Evolutionary conservation across 768 basidiomycete species (phyloP), one percentile per base, ranked within the genome.

Genomic region (Russula earlei): DNA sequence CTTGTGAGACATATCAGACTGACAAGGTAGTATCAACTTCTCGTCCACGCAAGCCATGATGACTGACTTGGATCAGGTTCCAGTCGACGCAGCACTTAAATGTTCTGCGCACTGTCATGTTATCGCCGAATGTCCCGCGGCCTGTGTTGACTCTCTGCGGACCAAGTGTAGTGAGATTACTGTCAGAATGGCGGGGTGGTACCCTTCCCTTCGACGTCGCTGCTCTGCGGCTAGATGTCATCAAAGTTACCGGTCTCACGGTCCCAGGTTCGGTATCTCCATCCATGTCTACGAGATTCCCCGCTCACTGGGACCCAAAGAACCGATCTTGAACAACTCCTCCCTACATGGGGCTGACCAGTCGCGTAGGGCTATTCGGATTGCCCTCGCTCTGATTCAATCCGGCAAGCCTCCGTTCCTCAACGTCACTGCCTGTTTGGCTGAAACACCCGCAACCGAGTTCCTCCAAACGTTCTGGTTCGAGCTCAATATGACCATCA

Each of bases 391-490:
- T 11, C 71, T 75, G 64, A 82, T 84, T 20, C 75, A 80, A 34
- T 72, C 80, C 15, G 81, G 81, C 44, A 86, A 83, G 57, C 77
- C 79, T 0, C 81, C 85, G 12, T 74, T 69, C 41, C 71, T 91
- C 50, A 84, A 90, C 62, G 72, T 90, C 36, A 75, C 80, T 46
- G 77, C 80, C 25, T 87, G 83, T 62, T 72, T 88, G n/a, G 76
- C 77, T 41, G 68, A 79, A 54, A 71, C 73, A 0, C 69, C 80
- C 4, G 81, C 85, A 4, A 75, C 77, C 8, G 75, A 77, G 56
- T 88, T 91, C 63, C 74, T 91, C 34, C 68, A 75, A 24, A 63
- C 78, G 1, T 71, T 90, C n/a, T 91, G 88, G 87, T 70, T 72
- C 14, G 85, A 88, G 64, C 68, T 88, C 31, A 68, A 73, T 29